phyloP scores from a whole-genome alignment of 495 filamentous ascomycete species.

The Aspergillus cristatus region DNA sequence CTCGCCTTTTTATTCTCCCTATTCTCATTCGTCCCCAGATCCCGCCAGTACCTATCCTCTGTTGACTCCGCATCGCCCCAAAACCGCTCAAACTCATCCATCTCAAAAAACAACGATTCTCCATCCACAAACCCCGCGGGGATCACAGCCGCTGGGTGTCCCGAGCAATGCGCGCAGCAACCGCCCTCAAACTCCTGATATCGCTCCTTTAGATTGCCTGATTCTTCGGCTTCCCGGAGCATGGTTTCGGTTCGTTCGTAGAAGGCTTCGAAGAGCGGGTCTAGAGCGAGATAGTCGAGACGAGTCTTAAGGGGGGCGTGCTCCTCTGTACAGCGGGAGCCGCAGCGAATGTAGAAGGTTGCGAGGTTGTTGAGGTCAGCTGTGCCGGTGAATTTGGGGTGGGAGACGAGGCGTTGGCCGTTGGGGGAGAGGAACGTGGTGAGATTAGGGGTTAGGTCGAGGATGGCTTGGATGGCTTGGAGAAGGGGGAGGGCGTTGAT shows the following conservation, averaged over 20 bases:
- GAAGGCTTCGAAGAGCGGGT: conserved; percentile 1
- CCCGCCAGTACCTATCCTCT: too few species aligned
- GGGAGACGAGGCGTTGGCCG: conserved; percentile 2
- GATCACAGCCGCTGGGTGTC: conserved; percentile 6
- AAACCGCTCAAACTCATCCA: conserved; percentile 2
- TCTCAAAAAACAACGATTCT: conserved; percentile 1
- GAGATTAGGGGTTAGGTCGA: neutral
- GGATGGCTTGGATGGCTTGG: neutral
- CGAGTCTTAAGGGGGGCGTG: conserved; percentile 1
- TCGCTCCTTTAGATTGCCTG: neutral
- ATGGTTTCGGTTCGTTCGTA: neutral
- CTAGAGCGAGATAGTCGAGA: neutral
- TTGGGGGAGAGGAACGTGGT: conserved; percentile 3
- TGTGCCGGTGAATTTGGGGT: neutral
- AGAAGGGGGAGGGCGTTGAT: neutral
- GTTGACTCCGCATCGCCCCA: conserved; percentile 3
- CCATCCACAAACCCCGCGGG: neutral
- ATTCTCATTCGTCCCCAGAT: neutral
- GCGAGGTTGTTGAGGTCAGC: conserved; percentile 2
- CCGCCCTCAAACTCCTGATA: neutral
- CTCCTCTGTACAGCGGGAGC: neutral
- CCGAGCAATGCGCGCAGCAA: conserved; percentile 3
- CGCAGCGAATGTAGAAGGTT: neutral
- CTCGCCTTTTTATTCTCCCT: neutral
- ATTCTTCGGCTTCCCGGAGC: neutral